Percentiles rank a stretch among this genome's conserved stretches.
Conservation (phyloP, 2,329 filamentous ascomycete species). For the Ascosphaera apis region DNA sequence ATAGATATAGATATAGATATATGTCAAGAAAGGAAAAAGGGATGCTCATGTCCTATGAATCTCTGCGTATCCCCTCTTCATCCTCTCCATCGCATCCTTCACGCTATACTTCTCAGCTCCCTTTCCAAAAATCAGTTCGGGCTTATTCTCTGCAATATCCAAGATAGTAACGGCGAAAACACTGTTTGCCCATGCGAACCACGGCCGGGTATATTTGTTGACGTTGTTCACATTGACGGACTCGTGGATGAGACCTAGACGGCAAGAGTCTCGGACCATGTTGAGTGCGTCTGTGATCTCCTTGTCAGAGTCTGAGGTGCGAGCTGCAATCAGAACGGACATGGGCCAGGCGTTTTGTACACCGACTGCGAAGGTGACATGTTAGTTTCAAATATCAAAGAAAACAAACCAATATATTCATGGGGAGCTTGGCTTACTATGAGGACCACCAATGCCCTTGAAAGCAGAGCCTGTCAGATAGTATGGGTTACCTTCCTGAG, state of each 20-base stretch:
- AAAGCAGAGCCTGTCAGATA: slow-evolving; percentile 58
- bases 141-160: slow-evolving; percentile 71
- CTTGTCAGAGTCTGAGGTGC: slow-evolving; percentile 57
- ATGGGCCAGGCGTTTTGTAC: slow-evolving; percentile 91
- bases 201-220: slow-evolving; percentile 57
- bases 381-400: slow-evolving; percentile 3
- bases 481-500: slow-evolving; percentile 63
- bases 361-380: slow-evolving; percentile 35
- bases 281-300: slow-evolving; percentile 58
- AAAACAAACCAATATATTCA: slow-evolving; percentile 2
- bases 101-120: slow-evolving; percentile 19
- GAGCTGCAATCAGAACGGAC: slow-evolving; percentile 74
- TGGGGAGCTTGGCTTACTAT: slow-evolving; percentile 22
- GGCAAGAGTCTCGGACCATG: slow-evolving; percentile 51
- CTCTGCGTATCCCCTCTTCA: too few relatives aligned
- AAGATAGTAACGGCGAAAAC: slow-evolving; percentile 86
- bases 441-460: slow-evolving; percentile 65
- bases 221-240: slow-evolving; percentile 61
- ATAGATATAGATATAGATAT: too few relatives aligned
- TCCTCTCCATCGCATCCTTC: too few relatives aligned
- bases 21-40: too few relatives aligned
- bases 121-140: slow-evolving; percentile 58
- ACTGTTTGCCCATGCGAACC: slow-evolving; percentile 97
- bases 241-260: slow-evolving; percentile 70
- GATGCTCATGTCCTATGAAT: too few relatives aligned